Evolutionary conservation across 129 eudicot species (phyloP).

Genomic region (Silybum marianum): DNA sequence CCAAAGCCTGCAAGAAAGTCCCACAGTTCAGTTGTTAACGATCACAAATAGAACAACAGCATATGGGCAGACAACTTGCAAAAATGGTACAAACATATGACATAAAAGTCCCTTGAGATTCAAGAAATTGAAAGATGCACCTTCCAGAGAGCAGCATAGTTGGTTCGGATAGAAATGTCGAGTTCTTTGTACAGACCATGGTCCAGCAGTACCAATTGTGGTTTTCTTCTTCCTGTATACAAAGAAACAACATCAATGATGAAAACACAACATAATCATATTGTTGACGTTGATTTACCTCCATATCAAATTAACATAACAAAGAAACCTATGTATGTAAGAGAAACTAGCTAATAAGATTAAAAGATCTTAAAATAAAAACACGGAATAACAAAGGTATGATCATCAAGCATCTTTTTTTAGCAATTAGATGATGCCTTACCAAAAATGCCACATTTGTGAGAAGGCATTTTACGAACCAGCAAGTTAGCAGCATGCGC

Average conservation of each 20-base stretch:
- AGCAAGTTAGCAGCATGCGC: conserved; percentile 89
- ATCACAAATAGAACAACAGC: neutral
- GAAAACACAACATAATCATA: neutral
- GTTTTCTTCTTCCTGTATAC: conserved; percentile 69
- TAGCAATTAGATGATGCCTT: conserved; percentile 17
- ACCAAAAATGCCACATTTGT: conserved; percentile 60
- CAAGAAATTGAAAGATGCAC: conserved; percentile 31
- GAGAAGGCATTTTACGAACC: conserved; percentile 76
- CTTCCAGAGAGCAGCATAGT: conserved; percentile 95
- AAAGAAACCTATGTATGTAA: too few species aligned
- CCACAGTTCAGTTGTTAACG: neutral
- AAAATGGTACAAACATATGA: neutral
- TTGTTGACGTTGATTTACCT: too few species aligned
- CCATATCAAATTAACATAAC: too few species aligned
- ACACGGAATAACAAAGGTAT: neutral
- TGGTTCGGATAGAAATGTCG: conserved; percentile 61
- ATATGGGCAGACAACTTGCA: neutral
- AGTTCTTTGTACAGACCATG: conserved; percentile 96
- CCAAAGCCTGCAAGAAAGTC: conserved; percentile 55
- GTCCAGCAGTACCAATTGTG: conserved; percentile 86
- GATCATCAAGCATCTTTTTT: too few species aligned
- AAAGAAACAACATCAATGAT: neutral
- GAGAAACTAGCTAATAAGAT: conserved; percentile 16
- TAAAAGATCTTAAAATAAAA: conserved; percentile 5
- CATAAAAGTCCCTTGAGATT: neutral